phyloP scores from a whole-genome alignment of 768 basidiomycete genomes.

The Leccinum imitatum region DNA sequence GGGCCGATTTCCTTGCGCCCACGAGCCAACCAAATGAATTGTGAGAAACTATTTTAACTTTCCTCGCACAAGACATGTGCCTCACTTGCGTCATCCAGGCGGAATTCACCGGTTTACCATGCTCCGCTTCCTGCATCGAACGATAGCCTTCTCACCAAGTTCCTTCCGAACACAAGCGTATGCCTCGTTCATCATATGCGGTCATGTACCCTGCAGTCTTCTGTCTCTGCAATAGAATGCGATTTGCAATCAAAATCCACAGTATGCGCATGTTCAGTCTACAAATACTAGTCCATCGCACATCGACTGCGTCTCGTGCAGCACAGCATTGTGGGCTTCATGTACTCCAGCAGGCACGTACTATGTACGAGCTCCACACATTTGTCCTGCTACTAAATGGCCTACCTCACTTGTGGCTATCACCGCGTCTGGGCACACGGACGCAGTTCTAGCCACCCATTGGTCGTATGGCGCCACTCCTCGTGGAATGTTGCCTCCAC shows the following conservation, averaged over 20 bases:
- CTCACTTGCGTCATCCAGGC: slow-evolving; percentile 5
- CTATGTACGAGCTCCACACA: slow-evolving; percentile 6
- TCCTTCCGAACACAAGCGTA: slow-evolving; percentile 26
- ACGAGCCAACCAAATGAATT: slow-evolving; percentile 1
- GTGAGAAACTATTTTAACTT: neutral
- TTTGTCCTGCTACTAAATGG: slow-evolving; percentile 20
- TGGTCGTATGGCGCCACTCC: slow-evolving; percentile 15
- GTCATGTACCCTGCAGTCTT: slow-evolving; percentile 5
- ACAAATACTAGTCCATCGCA: slow-evolving; percentile 3
- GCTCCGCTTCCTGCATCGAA: slow-evolving; percentile 16
- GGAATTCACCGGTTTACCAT: slow-evolving; percentile 8
- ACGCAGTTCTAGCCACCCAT: slow-evolving; percentile 3
- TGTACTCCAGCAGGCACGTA: neutral
- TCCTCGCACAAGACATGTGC: slow-evolving; percentile 7
- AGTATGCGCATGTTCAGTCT: slow-evolving; percentile 6
- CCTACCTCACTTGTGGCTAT: neutral
- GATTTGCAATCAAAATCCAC: slow-evolving; percentile 18
- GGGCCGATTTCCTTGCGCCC: neutral
- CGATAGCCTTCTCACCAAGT: slow-evolving; percentile 13
- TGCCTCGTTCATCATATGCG: slow-evolving; percentile 15
- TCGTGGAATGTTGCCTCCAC: slow-evolving; percentile 14
- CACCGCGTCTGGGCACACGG: neutral
- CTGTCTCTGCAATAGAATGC: slow-evolving; percentile 9
- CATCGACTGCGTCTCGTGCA: slow-evolving; percentile 5
- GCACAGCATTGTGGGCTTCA: neutral